Evolutionary conservation across 2,329 filamentous ascomycete species (phyloP).

Genomic region (Trichoderma afroharzianum): DNA sequence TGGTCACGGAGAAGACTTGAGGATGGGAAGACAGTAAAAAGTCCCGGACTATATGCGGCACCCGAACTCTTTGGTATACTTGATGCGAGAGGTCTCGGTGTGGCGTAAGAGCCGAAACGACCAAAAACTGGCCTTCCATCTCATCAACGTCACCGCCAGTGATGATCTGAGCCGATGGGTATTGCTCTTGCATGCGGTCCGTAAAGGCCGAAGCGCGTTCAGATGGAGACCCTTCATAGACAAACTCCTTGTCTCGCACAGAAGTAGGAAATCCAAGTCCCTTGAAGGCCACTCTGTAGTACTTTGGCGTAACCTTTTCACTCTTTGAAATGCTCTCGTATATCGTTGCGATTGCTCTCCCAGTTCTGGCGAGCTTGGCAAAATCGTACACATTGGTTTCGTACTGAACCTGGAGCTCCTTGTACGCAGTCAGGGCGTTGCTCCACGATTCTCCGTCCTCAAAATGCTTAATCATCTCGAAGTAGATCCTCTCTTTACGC

Average conservation of each 20-base stretch:
- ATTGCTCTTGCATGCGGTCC: constrained; percentile 87
- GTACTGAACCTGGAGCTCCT: constrained; percentile 88
- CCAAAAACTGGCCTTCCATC: constrained; percentile 85
- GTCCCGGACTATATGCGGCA: constrained; percentile 79
- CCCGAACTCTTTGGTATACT: constrained; percentile 83
- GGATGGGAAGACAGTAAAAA: constrained; percentile 77
- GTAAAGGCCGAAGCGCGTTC: constrained; percentile 81
- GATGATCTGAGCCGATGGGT: constrained; percentile 79
- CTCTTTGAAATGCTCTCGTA: constrained; percentile 85
- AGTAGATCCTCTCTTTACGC: constrained; percentile 86
- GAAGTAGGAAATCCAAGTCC: constrained; percentile 81
- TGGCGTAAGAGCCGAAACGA: constrained; percentile 75
- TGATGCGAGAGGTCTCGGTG: constrained; percentile 79
- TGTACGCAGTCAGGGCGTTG: constrained; percentile 81
- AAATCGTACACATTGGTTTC: constrained; percentile 89
- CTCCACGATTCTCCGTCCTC: constrained; percentile 95
- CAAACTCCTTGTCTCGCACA: constrained; percentile 84
- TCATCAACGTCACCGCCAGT: constrained; percentile 67
- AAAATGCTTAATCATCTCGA: constrained; percentile 91
- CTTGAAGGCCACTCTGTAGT: constrained; percentile 87
- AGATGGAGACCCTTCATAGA: constrained; percentile 76
- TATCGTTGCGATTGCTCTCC: constrained; percentile 86
- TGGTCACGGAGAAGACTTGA: constrained; percentile 73
- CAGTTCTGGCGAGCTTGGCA: constrained; percentile 80
- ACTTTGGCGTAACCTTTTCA: constrained; percentile 73